These are phyloP conservation scores for Agrostemma githago DNA, from an alignment of 148 eudicot genomes.

Conservation along the genomic window DNA sequence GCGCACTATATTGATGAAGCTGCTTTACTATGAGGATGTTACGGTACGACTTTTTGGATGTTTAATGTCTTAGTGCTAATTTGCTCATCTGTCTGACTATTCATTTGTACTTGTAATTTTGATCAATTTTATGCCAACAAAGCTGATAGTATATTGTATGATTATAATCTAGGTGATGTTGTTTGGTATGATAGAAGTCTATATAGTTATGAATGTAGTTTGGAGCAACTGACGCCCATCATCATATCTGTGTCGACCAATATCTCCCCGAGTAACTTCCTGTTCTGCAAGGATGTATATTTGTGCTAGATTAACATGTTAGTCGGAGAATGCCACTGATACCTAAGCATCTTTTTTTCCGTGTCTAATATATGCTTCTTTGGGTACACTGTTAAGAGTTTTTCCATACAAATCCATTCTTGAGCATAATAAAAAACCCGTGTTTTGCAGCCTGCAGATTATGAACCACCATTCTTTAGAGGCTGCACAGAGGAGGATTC, in stretches of 20 bases:
- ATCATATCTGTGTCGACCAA: neutral
- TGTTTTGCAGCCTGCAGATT: conserved; percentile 68
- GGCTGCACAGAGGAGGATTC: conserved; percentile 77
- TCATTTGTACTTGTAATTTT: conserved; percentile 8
- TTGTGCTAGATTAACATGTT: neutral
- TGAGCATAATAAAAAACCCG: neutral
- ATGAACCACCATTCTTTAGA: conserved; percentile 96
- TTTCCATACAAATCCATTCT: neutral
- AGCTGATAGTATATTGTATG: neutral
- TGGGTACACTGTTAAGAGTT: neutral
- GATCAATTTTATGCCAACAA: neutral
- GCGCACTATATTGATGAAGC: conserved; percentile 96
- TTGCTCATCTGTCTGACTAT: neutral
- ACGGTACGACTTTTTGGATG: conserved; percentile 49
- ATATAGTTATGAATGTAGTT: neutral
- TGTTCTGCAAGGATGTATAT: neutral
- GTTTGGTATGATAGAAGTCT: neutral
- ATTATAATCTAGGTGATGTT: neutral
- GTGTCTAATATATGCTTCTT: neutral
- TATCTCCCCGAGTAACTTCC: neutral
- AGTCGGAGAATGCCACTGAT: neutral
- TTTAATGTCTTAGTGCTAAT: neutral
- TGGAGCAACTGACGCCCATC: neutral
- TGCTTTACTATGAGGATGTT: conserved; percentile 81
- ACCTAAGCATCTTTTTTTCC: neutral